Evolutionary conservation across 2,329 filamentous ascomycete species (phyloP).

Genomic region (Fusarium dimerum): DNA sequence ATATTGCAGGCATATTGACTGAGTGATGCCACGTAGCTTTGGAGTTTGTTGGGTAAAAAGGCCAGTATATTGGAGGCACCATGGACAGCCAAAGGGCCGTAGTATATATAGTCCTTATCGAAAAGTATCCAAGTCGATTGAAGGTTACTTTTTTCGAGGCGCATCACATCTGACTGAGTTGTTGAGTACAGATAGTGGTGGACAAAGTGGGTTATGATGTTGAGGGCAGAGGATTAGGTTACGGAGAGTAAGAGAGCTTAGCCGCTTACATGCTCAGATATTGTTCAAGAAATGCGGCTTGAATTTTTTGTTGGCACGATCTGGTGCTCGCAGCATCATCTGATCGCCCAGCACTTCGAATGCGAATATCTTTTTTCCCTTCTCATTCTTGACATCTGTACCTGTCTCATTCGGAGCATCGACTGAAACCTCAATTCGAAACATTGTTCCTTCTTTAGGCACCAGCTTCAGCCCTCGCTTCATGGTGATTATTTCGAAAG

Average conservation of each 20-base stretch:
- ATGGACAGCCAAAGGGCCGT: too few relatives aligned
- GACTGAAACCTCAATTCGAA: slow-evolving; percentile 69
- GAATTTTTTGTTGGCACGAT: slow-evolving; percentile 89
- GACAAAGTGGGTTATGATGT: not conserved
- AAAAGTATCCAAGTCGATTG: too few relatives aligned
- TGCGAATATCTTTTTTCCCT: slow-evolving; percentile 49
- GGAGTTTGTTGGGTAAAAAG: too few relatives aligned
- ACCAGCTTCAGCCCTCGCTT: slow-evolving; percentile 72
- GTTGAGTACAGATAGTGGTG: not conserved
- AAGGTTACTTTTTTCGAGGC: not conserved
- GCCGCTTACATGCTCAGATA: slow-evolving; percentile 51
- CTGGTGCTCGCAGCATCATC: slow-evolving; percentile 78
- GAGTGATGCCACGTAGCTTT: too few relatives aligned
- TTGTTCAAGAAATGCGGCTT: slow-evolving; percentile 79
- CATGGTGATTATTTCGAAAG: slow-evolving; percentile 80
- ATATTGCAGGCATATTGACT: too few relatives aligned
- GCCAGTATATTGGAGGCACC: too few relatives aligned
- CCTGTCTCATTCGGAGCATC: slow-evolving; percentile 10
- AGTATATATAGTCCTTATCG: too few relatives aligned
- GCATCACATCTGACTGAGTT: not conserved
- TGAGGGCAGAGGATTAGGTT: too few relatives aligned
- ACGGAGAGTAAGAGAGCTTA: not conserved
- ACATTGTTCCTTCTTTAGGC: slow-evolving; percentile 88
- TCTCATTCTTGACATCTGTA: slow-evolving; percentile 19
- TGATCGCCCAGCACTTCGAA: slow-evolving; percentile 90